Conservation (phyloP, 2,329 filamentous ascomycete genomes). For the Alternaria ethzedia region DNA sequence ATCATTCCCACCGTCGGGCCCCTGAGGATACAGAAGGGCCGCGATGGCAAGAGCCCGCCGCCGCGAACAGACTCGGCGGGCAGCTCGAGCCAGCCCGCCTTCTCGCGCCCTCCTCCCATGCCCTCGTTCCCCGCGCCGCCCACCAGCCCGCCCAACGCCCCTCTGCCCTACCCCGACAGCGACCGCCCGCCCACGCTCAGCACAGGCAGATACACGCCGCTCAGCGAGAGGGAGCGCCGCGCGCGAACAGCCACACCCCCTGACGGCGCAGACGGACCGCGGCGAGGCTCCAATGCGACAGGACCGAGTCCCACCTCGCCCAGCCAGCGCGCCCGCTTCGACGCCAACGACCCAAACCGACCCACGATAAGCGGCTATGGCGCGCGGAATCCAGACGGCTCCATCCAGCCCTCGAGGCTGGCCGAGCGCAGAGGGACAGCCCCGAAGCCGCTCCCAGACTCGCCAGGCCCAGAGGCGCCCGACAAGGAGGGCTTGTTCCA, state of each 20-base stretch:
- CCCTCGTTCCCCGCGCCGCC: conserved; percentile 67
- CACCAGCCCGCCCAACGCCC: conserved; percentile 56
- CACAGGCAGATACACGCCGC: conserved; percentile 43
- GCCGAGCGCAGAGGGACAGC: conserved; percentile 83
- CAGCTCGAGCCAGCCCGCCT: conserved; percentile 57
- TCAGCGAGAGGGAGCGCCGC: conserved; percentile 45
- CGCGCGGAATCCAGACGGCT: conserved; percentile 37
- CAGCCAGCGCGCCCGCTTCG: conserved; percentile 51
- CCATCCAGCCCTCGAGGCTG: conserved; percentile 64
- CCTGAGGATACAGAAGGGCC: conserved; percentile 78
- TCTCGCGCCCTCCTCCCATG: conserved; percentile 55
- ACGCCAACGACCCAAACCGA: conserved; percentile 56
- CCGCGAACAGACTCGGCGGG: conserved; percentile 68
- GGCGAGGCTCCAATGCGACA: conserved; percentile 40
- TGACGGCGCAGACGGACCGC: conserved; percentile 34
- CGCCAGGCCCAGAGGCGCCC: conserved; percentile 75
- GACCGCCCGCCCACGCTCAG: conserved; percentile 40
- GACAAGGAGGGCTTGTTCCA: conserved; percentile 84
- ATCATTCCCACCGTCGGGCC: conserved; percentile 86
- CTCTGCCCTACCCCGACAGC: conserved; percentile 55
- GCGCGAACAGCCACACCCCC: conserved; percentile 45
- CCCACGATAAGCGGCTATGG: conserved; percentile 56
- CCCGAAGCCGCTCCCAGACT: conserved; percentile 83
- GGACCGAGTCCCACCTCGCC: conserved; percentile 39
- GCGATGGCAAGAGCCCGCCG: conserved; percentile 62